Base-by-base conservation (phyloP, 345 rosid genomes). In the Acer campestre region DNA sequence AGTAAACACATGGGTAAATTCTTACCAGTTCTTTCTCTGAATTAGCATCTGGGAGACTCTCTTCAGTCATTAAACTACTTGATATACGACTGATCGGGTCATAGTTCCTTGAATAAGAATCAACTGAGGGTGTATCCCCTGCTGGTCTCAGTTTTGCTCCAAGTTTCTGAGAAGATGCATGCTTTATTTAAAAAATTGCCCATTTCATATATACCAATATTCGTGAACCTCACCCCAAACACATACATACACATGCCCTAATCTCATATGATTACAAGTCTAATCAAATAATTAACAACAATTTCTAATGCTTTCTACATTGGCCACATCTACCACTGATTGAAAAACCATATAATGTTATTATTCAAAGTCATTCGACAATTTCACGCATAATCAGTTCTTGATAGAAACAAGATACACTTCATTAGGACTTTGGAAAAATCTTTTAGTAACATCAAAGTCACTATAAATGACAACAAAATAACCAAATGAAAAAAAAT, bases 1-100 rank as follows among this genome's bases (percentile, higher is more conserved):
- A 20, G 5, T 20, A 42, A 5, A 69, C 62, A 17, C 10, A 44
- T 17, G 82, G 2, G 38, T 35, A 58, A 55, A 80, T 0, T 5
- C 82, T 22, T 78, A 93, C 98, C 87, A 87, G 84, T 73, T 93
- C 97, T 81, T 96, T 94, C 89, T 96, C 99, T 44, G 97, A 92
- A 79, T 84, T 79, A 67, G 95, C 90, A 88, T 92, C 95, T 1
- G 89, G 88, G 18, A 48, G 46, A 55, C 65, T 70, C 11, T 87
- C 96, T 12, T 85, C 94, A 8, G 48, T 18, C 66, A 80, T 76
- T 8, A 85, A 85, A 72, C 86, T 71, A 77, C 85, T 87, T n/a
- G 90, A 86, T 56, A 85, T 73, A 73, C 68, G 80, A 70, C 75
- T 76, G 68, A 85, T 23, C 3, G 82, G 80, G 82, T 87, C 82